A percentile compares a stretch with the other conserved stretches of the same genome.
Conservation (phyloP, 2,329 filamentous ascomycete species). For the Paecilomyces formosus region DNA sequence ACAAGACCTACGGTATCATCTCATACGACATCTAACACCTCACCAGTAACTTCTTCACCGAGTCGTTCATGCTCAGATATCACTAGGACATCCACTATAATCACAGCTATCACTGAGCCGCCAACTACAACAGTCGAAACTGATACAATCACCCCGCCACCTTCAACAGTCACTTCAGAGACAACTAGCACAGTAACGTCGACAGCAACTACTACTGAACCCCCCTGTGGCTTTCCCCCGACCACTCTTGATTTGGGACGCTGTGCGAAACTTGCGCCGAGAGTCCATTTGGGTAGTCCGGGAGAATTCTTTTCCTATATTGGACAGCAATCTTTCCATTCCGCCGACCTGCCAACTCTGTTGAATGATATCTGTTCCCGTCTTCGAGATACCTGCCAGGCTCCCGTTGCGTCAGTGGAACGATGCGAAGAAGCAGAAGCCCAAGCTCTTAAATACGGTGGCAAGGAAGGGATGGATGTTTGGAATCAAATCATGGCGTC, state of each 20-base stretch:
- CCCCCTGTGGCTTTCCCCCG: not conserved
- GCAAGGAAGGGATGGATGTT: not conserved
- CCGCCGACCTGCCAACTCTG: not conserved
- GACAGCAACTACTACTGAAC: not conserved
- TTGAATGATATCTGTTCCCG: not conserved
- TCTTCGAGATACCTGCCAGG: not conserved
- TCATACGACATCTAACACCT: too few species aligned
- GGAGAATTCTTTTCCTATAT: not conserved
- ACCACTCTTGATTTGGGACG: not conserved
- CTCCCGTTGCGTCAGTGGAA: not conserved
- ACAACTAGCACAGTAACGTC: not conserved
- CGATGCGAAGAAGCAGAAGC: slow-evolving; percentile 7
- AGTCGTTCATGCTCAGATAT: not conserved
- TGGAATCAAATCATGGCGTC: not conserved
- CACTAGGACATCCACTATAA: not conserved
- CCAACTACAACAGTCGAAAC: not conserved
- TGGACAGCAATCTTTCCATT: not conserved
- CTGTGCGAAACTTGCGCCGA: not conserved
- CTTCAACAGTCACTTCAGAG: not conserved
- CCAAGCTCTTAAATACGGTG: slow-evolving; percentile 11
- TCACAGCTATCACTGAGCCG: not conserved
- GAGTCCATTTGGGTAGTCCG: not conserved
- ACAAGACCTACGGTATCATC: too few species aligned
- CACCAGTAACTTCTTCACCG: not conserved
- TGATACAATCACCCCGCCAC: not conserved